A percentile compares a stretch with the other conserved stretches of the same genome.
These are phyloP conservation scores for Melampsora medusae DNA, from an alignment of 1,284 basidiomycete genomes.

Conservation along the genomic window DNA sequence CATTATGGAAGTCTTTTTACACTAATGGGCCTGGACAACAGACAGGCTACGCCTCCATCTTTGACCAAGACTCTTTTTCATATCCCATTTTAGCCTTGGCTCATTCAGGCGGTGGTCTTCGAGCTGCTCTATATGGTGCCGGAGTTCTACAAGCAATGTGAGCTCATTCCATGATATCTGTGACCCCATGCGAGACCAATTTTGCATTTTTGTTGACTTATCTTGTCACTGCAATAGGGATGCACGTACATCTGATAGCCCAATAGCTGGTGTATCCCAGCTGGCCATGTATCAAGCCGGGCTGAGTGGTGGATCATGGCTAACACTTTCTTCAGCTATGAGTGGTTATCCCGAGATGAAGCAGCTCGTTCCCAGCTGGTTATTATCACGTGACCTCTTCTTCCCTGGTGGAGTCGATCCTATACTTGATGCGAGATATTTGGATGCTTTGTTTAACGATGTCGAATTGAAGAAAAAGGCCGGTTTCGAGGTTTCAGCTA, in stretches of 20 bases:
- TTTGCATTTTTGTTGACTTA: background rate
- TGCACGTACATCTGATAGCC: constrained; percentile 18
- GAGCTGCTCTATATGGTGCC: constrained; percentile 27
- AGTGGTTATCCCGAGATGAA: constrained; percentile 47
- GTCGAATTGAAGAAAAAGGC: constrained; percentile 9
- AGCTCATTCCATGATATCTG: background rate
- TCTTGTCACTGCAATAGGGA: constrained; percentile 8
- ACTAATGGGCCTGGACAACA: constrained; percentile 15
- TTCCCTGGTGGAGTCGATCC: background rate
- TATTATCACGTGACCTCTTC: constrained; percentile 5
- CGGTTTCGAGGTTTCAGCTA: constrained; percentile 19
- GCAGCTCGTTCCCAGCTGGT: background rate
- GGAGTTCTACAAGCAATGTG: constrained; percentile 32
- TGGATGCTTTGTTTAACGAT: constrained; percentile 14
- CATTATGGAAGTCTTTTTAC: constrained; percentile 20
- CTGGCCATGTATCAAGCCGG: constrained; percentile 52
- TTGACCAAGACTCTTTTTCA: background rate
- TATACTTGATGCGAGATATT: background rate
- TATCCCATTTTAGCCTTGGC: constrained; percentile 33
- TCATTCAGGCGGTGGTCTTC: constrained; percentile 30
- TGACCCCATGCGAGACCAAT: background rate
- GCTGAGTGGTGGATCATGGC: constrained; percentile 53
- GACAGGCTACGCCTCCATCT: constrained; percentile 10
- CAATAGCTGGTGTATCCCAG: constrained; percentile 52
- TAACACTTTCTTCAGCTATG: constrained; percentile 49